These are phyloP conservation scores for Scytalidium lignicola DNA, from an alignment of 2,329 filamentous ascomycete genomes.

Conservation along the genomic window DNA sequence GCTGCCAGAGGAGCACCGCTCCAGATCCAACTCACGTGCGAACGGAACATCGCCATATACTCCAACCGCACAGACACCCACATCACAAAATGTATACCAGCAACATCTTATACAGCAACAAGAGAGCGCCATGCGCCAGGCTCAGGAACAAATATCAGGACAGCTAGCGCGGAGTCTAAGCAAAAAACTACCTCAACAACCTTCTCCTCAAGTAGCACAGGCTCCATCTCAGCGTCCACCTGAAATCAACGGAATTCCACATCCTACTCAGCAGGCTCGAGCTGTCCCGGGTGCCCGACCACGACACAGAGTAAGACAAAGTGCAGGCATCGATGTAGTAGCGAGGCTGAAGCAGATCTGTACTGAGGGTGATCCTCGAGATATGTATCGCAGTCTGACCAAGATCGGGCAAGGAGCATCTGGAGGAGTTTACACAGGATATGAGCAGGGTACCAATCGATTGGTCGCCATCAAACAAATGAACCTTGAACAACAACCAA, in stretches of 20 bases:
- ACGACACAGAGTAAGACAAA: conserved; percentile 73
- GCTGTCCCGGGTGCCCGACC: conserved; percentile 58
- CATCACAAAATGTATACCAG: conserved; percentile 44
- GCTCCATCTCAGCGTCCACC: conserved; percentile 35
- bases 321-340: conserved; percentile 75
- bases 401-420: conserved; percentile 98
- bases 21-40: conserved; percentile 61
- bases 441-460: conserved; percentile 76
- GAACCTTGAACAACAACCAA: conserved; percentile 97
- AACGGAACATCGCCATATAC: conserved; percentile 41
- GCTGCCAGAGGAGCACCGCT: conserved; percentile 62
- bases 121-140: conserved; percentile 65
- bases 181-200: conserved; percentile 57
- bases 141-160: conserved; percentile 67
- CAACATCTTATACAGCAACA: conserved; percentile 71
- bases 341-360: conserved; percentile 83
- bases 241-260: conserved; percentile 34
- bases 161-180: conserved; percentile 70
- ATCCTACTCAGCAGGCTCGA: conserved; percentile 26
- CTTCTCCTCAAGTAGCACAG: conserved; percentile 48
- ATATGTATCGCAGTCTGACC: conserved; percentile 78
- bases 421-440: conserved; percentile 89
- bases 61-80: conserved; percentile 12
- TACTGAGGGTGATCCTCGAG: conserved; percentile 80
- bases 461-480: conserved; percentile 99